These are phyloP conservation scores for Filosporella fistucella DNA, from an alignment of 495 filamentous ascomycete genomes.

Conservation along the genomic window DNA sequence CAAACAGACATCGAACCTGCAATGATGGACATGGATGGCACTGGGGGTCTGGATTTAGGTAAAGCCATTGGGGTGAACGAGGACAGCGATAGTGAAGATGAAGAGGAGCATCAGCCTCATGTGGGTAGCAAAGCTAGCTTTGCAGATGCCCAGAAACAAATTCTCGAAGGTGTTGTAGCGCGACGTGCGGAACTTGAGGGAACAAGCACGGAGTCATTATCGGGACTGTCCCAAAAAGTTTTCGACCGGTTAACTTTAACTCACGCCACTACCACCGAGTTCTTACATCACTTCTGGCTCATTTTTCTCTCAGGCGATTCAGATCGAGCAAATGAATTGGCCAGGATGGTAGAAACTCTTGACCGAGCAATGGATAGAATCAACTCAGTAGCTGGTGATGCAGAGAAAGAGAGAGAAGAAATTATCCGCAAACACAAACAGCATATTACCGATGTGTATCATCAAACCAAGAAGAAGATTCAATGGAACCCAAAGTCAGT, in stretches of 20 bases:
- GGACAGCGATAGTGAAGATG: slow-evolving; percentile 65
- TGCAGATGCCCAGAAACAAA: slow-evolving; percentile 50
- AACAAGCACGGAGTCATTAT: slow-evolving; percentile 37
- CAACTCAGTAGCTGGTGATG: slow-evolving; percentile 71
- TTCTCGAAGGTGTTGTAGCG: slow-evolving; percentile 45
- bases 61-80: slow-evolving; percentile 55
- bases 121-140: slow-evolving; percentile 55
- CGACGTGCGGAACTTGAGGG: slow-evolving; percentile 51
- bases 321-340: slow-evolving; percentile 68
- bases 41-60: slow-evolving; percentile 52
- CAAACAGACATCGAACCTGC: slow-evolving; percentile 50
- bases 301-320: slow-evolving; percentile 81
- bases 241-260: slow-evolving; percentile 76
- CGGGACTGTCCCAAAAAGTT: slow-evolving; percentile 58
- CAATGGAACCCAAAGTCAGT: slow-evolving; percentile 59
- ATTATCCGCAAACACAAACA: slow-evolving; percentile 55
- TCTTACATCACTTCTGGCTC: slow-evolving; percentile 93
- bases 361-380: slow-evolving; percentile 73
- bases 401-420: slow-evolving; percentile 64
- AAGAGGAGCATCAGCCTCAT: slow-evolving; percentile 45
- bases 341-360: slow-evolving; percentile 72
- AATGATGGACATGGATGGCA: slow-evolving; percentile 37
- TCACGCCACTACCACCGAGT: slow-evolving; percentile 89
- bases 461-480: slow-evolving; percentile 65
- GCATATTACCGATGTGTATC: slow-evolving; percentile 61